Evolutionary conservation across 1,139 yeast genomes (phyloP), one percentile per base, ranked within the genome.

Genomic region (Starmera stellimalicola): DNA sequence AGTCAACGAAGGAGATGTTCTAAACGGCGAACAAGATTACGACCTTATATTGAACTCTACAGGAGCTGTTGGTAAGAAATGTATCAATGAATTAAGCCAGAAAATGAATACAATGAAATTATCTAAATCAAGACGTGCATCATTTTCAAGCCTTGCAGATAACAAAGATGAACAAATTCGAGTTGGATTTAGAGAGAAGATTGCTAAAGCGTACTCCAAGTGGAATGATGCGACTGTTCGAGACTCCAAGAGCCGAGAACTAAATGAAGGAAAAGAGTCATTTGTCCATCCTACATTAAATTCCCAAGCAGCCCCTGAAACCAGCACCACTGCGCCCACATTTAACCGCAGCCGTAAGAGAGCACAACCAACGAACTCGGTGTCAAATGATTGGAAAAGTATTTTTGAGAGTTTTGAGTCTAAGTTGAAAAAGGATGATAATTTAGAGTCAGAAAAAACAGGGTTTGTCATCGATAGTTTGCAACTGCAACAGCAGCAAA

Each of bases 201-300:
- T 53, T 3, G 53, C 57, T 2, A 50, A 37, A 30, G 50, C 45
- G 3, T 47, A 51, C 25, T 44, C 57, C 5, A 45, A 41, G 28
- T 34, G 41, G 38, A 36, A 23, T 29, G 37, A 31, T 7, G 16
- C 22, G 12, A 20, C 24, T 15, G 16, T 23, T 18, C 14, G 23
- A 18, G 16, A 16, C 5, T 15, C 12, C 5, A 17, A 30, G 6
- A 14, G 29, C 16, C 23, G 25, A 18, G 23, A 18, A 16, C n/a
- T 2, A 6, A 15, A 16, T 20, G 14, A 16, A 22, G 26, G 20
- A 8, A 20, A 14, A 14, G 20, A 14, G 9, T 22, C 17, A 25
- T 33, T 16, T 33, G 37, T 34, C 29, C 26, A 26, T 27, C 27
- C 12, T 29, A 26, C 23, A 31, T 36, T 26, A n/a, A 38, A 36